These are phyloP conservation scores for Coniosporium tulheliwenetii DNA, from an alignment of 2,329 filamentous ascomycete species.

Conservation along the genomic window DNA sequence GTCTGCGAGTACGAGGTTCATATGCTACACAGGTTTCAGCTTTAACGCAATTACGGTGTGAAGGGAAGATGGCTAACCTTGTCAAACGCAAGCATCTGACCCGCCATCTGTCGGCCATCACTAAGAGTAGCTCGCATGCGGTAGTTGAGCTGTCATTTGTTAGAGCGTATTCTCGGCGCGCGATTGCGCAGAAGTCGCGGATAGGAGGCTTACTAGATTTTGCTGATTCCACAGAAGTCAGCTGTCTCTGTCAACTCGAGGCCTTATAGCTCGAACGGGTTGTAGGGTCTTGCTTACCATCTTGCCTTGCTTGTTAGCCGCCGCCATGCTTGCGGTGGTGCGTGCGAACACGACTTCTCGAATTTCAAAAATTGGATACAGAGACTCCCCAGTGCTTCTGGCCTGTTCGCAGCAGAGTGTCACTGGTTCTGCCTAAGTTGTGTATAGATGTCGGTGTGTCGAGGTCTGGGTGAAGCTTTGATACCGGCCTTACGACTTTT, in stretches of 20 bases:
- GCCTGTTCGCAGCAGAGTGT: too few relatives aligned
- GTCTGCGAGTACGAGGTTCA: constrained; percentile 97
- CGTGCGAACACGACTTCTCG: constrained; percentile 26
- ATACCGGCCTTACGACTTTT: too few relatives aligned
- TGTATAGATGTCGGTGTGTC: too few relatives aligned
- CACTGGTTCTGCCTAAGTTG: too few relatives aligned
- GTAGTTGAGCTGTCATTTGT: constrained; percentile 71
- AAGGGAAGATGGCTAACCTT: constrained; percentile 43
- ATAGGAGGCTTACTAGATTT: constrained; percentile 42
- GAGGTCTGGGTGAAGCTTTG: too few relatives aligned
- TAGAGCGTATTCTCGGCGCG: not conserved
- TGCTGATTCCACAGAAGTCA: constrained; percentile 33
- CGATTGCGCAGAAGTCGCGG: not conserved
- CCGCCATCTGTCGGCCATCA: constrained; percentile 91
- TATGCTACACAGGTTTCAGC: constrained; percentile 47
- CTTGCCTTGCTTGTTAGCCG: constrained; percentile 85
- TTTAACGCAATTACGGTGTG: not conserved
- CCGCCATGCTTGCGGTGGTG: constrained; percentile 24
- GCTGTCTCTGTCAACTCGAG: constrained; percentile 28
- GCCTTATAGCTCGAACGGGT: constrained; percentile 16
- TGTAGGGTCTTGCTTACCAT: constrained; percentile 63
- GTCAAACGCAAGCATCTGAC: constrained; percentile 96
- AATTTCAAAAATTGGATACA: not conserved
- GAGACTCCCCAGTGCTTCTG: not conserved
- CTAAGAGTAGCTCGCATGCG: constrained; percentile 94